Percentiles rank a stretch among this genome's conserved stretches.
These are phyloP conservation scores for Fusarium hainanense DNA, from an alignment of 2,329 filamentous ascomycete species.

Conservation along the genomic window DNA sequence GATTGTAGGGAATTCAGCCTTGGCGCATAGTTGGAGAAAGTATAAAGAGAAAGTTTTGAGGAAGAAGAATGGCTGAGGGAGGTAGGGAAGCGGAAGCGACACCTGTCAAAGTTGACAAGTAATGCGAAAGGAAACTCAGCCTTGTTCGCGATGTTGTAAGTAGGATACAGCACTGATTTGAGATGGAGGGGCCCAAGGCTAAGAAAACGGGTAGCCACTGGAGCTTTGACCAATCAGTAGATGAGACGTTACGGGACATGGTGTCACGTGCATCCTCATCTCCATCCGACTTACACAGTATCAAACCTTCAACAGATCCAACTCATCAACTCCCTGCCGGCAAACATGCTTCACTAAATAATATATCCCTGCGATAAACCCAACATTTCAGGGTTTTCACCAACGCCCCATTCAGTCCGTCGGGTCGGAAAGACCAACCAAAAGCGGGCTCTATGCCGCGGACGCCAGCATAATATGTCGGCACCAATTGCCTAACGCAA, in stretches of 20 bases:
- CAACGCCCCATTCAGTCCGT: conserved; percentile 27
- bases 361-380: background rate
- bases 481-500: conserved; percentile 31
- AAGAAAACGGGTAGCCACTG: background rate
- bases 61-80: conserved; percentile 9
- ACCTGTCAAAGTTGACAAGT: conserved; percentile 38
- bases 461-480: conserved; percentile 18
- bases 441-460: conserved; percentile 16
- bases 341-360: conserved; percentile 2
- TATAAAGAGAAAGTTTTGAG: background rate
- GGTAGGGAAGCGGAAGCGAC: conserved; percentile 36
- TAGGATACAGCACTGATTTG: conserved; percentile 8
- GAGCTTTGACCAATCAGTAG: conserved; percentile 23
- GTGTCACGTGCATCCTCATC: conserved; percentile 27
- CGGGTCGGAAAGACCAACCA: conserved; percentile 18
- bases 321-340: background rate
- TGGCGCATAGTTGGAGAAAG: conserved; percentile 26
- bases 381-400: background rate
- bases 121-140: conserved; percentile 35
- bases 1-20: conserved; percentile 3
- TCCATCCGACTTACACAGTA: conserved; percentile 15
- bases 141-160: conserved; percentile 36
- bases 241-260: conserved; percentile 26
- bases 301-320: conserved; percentile 21
- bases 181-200: conserved; percentile 17